phyloP scores from a whole-genome alignment of 2,329 filamentous ascomycete genomes.

The Ophioceras dolichostomum region DNA sequence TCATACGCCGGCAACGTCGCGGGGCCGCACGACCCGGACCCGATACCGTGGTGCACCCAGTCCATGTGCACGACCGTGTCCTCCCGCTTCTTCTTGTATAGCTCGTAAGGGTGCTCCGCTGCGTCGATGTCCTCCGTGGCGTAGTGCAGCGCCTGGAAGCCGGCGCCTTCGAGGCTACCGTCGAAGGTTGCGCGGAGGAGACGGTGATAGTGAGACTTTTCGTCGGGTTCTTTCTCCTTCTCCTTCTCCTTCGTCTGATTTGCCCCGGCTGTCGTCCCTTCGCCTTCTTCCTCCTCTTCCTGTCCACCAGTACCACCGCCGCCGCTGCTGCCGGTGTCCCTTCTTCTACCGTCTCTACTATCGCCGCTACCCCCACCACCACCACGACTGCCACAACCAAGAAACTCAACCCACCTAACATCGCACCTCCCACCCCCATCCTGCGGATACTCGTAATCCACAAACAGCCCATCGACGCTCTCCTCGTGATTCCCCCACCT shows the following conservation, averaged over 20 bases:
- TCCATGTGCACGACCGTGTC: constrained; percentile 47
- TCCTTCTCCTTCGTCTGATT: constrained; percentile 8
- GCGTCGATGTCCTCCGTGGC: constrained; percentile 37
- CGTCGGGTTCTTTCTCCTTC: no score
- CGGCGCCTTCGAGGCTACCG: constrained; percentile 23
- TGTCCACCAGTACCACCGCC: no score
- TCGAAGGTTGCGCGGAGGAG: constrained; percentile 31
- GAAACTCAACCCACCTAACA: constrained; percentile 44
- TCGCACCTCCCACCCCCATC: constrained; percentile 55
- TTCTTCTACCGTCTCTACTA: no score
- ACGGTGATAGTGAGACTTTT: constrained; percentile 6
- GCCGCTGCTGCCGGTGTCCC: neutral
- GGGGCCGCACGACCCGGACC: constrained; percentile 50
- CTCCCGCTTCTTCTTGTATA: constrained; percentile 32
- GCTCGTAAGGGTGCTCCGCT: constrained; percentile 47
- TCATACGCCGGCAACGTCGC: constrained; percentile 36
- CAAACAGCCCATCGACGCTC: constrained; percentile 37
- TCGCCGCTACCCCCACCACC: neutral
- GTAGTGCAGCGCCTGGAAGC: constrained; percentile 47
- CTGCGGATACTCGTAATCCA: constrained; percentile 56
- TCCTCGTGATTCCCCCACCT: constrained; percentile 38
- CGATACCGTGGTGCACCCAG: constrained; percentile 49
- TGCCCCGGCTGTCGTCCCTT: no score
- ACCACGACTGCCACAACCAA: constrained; percentile 13
- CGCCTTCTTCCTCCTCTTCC: neutral